Base-by-base conservation (phyloP, 1,284 basidiomycete species). In the Boletellus deceptivus region DNA sequence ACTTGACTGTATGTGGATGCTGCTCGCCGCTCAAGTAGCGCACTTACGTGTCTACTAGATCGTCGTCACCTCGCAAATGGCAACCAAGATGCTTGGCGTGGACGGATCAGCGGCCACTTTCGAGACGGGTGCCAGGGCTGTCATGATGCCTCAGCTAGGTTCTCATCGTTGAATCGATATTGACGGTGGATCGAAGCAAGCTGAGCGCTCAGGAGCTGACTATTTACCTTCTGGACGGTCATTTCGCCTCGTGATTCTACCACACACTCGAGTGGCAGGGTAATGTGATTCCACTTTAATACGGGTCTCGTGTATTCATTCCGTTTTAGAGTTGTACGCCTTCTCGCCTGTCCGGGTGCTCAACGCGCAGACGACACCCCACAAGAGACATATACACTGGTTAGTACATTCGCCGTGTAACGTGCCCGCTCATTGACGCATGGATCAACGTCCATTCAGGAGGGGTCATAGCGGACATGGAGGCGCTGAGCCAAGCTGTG, bases 131-230 rank as follows among this genome's bases (percentile, higher is more conserved):
- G 74, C 76, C 25, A 79, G 70, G 57, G 83, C 79, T 16, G 65
- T 86, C 43, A 78, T 89, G 75, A 70, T 80, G 41, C 85, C 86
- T 40, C 77, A 79, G 54, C 75, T 86, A 57, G 80, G 86, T 83
- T 46, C 46, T 36, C 52, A 54, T 57, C 47, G 55, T 33, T 53
- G 34, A 18, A 49, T 53, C 35, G 36, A 46, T 46, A 13, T 13
- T 36, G 40, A 44, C 39, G 42, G 42, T 39, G 38, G 41, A 44
- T 42, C 59, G 39, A 63, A 18, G 45, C 29, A 31, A 46, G 20
- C 36, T 46, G 39, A 52, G 29, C 40, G 42, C 51, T 46, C 41
- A 74, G 72, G 57, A 47, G 49, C 61, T 18, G 57, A 61, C 43
- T 72, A 73, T 55, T 54, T 73, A 22, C 72, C 71, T 53, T 56